A percentile compares a stretch with the other conserved stretches of the same genome.
Conservation (phyloP, 2,329 filamentous ascomycete species). For the Colletotrichum ledebouriae region DNA sequence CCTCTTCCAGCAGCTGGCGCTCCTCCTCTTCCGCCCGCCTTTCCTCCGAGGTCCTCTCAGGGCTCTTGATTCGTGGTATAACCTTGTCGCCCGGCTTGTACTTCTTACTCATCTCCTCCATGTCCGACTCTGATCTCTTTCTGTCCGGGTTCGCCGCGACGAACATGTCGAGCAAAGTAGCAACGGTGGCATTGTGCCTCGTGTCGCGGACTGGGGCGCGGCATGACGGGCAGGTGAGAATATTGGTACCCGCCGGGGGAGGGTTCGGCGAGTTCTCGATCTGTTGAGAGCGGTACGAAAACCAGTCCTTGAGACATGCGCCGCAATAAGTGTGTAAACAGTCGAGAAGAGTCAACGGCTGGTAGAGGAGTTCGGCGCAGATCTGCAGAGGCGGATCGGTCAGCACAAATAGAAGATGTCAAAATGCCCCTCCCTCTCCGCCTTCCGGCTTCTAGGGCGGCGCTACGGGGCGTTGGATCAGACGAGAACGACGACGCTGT, state of each 20-base stretch:
- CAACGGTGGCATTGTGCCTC: conserved; percentile 90
- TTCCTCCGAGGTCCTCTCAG: conserved; percentile 66
- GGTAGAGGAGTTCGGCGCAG: conserved; percentile 94
- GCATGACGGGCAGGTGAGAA: conserved; percentile 94
- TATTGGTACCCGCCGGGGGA: conserved; percentile 60
- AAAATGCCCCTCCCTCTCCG: conserved; percentile 26
- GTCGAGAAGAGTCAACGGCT: conserved; percentile 91
- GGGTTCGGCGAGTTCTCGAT: conserved; percentile 65
- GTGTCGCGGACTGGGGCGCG: conserved; percentile 88
- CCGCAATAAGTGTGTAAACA: conserved; percentile 97
- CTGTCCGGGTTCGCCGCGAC: conserved; percentile 83
- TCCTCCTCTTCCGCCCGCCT: conserved; percentile 74
- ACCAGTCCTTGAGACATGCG: conserved; percentile 96
- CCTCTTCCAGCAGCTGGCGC: conserved; percentile 76
- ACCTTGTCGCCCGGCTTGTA: conserved; percentile 89
- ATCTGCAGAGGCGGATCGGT: conserved; percentile 70
- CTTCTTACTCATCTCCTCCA: conserved; percentile 78
- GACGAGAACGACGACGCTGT: conserved; percentile 28
- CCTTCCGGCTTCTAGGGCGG: conserved; percentile 28
- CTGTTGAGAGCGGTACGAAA: conserved; percentile 79
- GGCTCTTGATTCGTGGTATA: conserved; percentile 71
- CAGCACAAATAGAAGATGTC: conserved; percentile 19
- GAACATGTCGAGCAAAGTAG: conserved; percentile 90
- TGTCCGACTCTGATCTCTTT: conserved; percentile 78
- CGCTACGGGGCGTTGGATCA: conserved; percentile 38